Conservation (phyloP, 257 asterid species). For the Nicotiana obtusifolia region DNA sequence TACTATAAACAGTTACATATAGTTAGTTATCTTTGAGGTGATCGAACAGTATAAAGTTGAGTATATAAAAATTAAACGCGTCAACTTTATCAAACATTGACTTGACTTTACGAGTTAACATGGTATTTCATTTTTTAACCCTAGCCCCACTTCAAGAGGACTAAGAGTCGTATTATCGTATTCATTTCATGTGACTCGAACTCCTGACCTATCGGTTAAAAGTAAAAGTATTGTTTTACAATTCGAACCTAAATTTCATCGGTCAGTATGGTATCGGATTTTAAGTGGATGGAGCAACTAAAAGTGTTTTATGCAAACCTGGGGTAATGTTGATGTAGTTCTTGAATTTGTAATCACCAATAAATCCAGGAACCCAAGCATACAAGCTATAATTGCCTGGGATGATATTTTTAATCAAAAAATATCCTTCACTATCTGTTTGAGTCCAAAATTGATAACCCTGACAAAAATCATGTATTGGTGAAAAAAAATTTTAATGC, state of each 20-base stretch:
- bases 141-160: no score
- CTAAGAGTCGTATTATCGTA: neutral
- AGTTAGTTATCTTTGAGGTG: no score
- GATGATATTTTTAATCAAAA: conserved; percentile 8
- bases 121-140: no score
- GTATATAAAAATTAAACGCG: no score
- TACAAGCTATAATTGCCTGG: conserved; percentile 14
- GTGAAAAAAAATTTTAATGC: neutral
- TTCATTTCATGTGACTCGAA: no score
- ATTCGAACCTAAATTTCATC: no score
- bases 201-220: neutral
- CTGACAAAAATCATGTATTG: neutral
- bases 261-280: no score
- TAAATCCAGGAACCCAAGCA: conserved; percentile 17
- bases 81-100: no score
- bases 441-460: conserved; percentile 18
- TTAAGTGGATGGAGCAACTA: neutral
- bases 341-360: conserved; percentile 7
- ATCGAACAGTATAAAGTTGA: no score
- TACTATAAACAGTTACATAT: no score
- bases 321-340: neutral
- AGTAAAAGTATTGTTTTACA: no score
- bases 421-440: conserved; percentile 1
- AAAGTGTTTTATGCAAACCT: neutral
- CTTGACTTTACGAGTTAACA: no score